phyloP scores from a whole-genome alignment of 805 yeast genomes.

The Lipomyces orientalis region DNA sequence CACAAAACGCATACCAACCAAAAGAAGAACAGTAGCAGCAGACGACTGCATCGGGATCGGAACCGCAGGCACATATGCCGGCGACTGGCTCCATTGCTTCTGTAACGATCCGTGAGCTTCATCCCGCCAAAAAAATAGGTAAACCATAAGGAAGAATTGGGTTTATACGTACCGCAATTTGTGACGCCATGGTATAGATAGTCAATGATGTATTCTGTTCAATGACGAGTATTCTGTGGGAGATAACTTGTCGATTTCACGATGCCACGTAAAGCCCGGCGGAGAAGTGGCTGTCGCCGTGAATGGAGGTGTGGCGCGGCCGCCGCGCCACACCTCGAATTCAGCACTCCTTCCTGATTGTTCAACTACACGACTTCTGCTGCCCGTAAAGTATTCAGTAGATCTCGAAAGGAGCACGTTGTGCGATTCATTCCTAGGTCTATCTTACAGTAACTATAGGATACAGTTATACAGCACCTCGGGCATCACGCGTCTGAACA shows the following conservation, averaged over 20 bases:
- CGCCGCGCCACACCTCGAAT: neutral
- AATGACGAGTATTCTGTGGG: neutral
- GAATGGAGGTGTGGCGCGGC: neutral
- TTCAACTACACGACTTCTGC: neutral
- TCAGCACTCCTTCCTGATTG: neutral
- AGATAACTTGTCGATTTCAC: neutral
- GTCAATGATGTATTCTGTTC: neutral
- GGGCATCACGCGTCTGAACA: neutral
- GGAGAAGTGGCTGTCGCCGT: neutral
- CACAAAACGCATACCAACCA: conserved; percentile 18
- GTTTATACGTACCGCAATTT: neutral
- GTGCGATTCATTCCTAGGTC: neutral
- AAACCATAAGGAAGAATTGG: neutral
- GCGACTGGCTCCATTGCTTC: conserved; percentile 29
- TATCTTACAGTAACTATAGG: neutral
- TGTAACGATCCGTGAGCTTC: neutral
- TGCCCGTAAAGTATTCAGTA: neutral
- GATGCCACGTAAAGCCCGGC: neutral
- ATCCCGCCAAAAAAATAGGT: too few species aligned
- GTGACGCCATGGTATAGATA: neutral
- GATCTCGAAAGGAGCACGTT: neutral
- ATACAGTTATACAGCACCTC: neutral
- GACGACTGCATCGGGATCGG: conserved; percentile 21
- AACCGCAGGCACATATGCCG: conserved; percentile 28
- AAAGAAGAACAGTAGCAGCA: conserved; percentile 19